A percentile compares a stretch with the other conserved stretches of the same genome.
Conservation (phyloP, 164 flowering plant species). For the Annona squamosa region DNA sequence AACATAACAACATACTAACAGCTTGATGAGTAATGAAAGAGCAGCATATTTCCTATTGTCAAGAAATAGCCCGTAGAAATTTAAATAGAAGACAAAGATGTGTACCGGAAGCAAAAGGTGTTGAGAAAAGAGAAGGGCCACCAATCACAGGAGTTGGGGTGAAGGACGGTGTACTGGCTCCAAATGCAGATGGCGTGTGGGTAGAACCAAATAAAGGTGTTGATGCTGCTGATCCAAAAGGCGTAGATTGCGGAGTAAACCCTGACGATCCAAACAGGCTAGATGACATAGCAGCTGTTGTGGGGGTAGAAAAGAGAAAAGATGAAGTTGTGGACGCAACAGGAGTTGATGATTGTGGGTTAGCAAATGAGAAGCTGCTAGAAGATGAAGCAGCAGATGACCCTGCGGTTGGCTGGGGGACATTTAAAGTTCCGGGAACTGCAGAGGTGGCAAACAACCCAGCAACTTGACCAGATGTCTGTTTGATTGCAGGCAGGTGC, state of each 20-base stretch:
- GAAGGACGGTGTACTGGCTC: slow-evolving; percentile 38
- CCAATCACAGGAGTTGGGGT: slow-evolving; percentile 35
- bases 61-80: background rate
- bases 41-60: too few relatives aligned
- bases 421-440: slow-evolving; percentile 31
- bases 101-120: slow-evolving; percentile 54
- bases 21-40: too few relatives aligned
- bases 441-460: slow-evolving; percentile 59
- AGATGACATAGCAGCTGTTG: slow-evolving; percentile 40
- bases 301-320: slow-evolving; percentile 59
- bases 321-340: slow-evolving; percentile 39
- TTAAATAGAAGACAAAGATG: background rate
- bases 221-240: slow-evolving; percentile 50
- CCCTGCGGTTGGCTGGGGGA: slow-evolving; percentile 41
- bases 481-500: slow-evolving; percentile 63
- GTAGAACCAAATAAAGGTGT: slow-evolving; percentile 46
- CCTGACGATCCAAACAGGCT: slow-evolving; percentile 50
- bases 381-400: slow-evolving; percentile 51
- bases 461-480: slow-evolving; percentile 67
- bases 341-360: slow-evolving; percentile 45
- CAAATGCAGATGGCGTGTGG: slow-evolving; percentile 51
- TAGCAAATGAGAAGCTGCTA: slow-evolving; percentile 52
- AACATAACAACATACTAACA: too few relatives aligned
- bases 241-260: slow-evolving; percentile 53
- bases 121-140: slow-evolving; percentile 18